Conservation (phyloP, 2,329 filamentous ascomycete genomes). For the Dactylonectria macrodidyma region DNA sequence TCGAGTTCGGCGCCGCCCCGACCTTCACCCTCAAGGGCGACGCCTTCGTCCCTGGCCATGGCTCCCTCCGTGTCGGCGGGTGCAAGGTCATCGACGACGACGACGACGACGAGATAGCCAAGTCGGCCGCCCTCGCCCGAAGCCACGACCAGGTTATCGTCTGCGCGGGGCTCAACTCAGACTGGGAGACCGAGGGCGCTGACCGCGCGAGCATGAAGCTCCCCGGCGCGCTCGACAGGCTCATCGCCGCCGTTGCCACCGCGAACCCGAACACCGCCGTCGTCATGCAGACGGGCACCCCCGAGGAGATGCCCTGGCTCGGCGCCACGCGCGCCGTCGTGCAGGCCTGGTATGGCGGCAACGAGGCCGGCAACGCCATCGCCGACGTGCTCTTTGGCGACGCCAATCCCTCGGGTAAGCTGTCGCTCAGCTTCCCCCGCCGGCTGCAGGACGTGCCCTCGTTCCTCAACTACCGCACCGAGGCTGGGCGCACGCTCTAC, state of each 20-base stretch:
- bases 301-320: conserved; percentile 80
- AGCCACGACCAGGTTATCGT: conserved; percentile 83
- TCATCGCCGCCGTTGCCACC: conserved; percentile 76
- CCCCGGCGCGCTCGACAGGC: conserved; percentile 78
- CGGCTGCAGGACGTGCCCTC: conserved; percentile 44
- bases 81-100: conserved; percentile 71
- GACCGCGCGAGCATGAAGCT: conserved; percentile 86
- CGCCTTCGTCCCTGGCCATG: conserved; percentile 68
- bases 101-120: conserved; percentile 72
- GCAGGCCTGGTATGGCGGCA: conserved; percentile 89
- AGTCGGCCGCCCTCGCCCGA: conserved; percentile 77
- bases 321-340: conserved; percentile 70
- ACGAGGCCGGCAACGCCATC: conserved; percentile 86
- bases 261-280: conserved; percentile 80
- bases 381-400: conserved; percentile 85
- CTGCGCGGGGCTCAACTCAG: conserved; percentile 82
- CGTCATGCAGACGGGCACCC: conserved; percentile 84
- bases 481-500: conserved; percentile 9
- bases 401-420: conserved; percentile 81
- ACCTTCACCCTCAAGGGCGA: conserved; percentile 68
- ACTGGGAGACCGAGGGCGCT: conserved; percentile 85
- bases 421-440: conserved; percentile 81
- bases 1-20: conserved; percentile 73
- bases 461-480: conserved; percentile 10
- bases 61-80: conserved; percentile 74